These are phyloP conservation scores for Cercis canadensis DNA, from an alignment of 306 rosid genomes.

Conservation along the genomic window DNA sequence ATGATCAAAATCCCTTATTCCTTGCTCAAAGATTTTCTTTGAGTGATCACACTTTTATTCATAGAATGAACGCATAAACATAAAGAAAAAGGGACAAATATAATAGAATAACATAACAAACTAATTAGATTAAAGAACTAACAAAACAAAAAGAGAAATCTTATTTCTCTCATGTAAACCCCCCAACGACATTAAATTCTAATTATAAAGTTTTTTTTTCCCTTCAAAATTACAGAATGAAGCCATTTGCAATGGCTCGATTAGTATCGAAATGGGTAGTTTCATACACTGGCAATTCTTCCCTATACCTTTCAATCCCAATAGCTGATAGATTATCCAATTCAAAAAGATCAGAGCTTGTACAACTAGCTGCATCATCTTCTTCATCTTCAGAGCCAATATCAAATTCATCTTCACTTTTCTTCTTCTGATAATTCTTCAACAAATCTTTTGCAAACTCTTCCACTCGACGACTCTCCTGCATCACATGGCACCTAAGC, in stretches of 20 bases:
- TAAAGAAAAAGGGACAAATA: not conserved
- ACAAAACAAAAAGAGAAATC: conserved; percentile 42
- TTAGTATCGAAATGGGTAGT: conserved; percentile 82
- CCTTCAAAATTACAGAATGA: conserved; percentile 67
- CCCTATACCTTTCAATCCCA: conserved; percentile 87
- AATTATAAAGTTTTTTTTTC: conserved; percentile 33
- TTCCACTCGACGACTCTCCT: conserved; percentile 61
- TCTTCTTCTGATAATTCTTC: conserved; percentile 59
- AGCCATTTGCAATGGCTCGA: conserved; percentile 84
- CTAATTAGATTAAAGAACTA: conserved; percentile 4
- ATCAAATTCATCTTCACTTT: conserved; percentile 40
- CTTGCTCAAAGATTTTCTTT: conserved; percentile 24
- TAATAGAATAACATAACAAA: not conserved
- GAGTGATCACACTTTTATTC: conserved; percentile 23
- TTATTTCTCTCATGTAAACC: conserved; percentile 63
- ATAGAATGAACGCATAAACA: conserved; percentile 21
- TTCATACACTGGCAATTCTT: conserved; percentile 95
- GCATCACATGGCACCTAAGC: conserved; percentile 53
- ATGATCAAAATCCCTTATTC: conserved; percentile 3
- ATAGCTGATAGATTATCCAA: conserved; percentile 82
- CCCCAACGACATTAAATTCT: conserved; percentile 65
- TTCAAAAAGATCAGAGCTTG: conserved; percentile 97
- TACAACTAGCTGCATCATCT: conserved; percentile 76
- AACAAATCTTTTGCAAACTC: conserved; percentile 67
- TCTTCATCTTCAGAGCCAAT: conserved; percentile 61